Evolutionary conservation across 257 asterid genomes (phyloP), one percentile per base, ranked within the genome.

Genomic region (Orobanche coerulescens): DNA sequence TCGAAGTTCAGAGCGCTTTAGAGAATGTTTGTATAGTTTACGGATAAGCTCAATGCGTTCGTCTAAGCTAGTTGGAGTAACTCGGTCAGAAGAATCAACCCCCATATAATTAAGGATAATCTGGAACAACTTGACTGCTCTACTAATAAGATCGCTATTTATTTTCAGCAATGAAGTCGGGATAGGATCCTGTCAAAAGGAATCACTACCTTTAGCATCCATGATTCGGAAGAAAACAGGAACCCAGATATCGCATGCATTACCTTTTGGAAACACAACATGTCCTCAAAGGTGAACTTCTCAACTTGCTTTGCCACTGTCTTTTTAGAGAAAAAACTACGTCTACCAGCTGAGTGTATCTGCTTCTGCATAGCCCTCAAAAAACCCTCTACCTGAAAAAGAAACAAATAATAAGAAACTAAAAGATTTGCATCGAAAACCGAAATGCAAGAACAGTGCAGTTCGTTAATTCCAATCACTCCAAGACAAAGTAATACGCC

Each of bases 341-440:
- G 90, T 69, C 85, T 93, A 61, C 94, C 88, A 44, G 85, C 87
- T 49, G 96, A 83, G 62, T 77, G 79, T 42, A 84, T 84, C 82
- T 93, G 96, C 82, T 87, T 93, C 73, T 83, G 96, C 99, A 93
- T 93, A 24, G 96, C 96, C 81, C 84, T 93, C 79, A 93, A 68
- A 71, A 93, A 93, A 2, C 82, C 97, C 72, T 93, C 99, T 53
- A 89, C 99, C 99, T 89, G 11, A 36, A 11, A 36, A 36, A 5
- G 11, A 36, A 36, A 36, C 1, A 11, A 59, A 57, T 31, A 64
- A 5, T 18, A 58, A 71, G 55, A 4, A 50, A 42, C 50, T 13
- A n/a, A n/a, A n/a, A n/a, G n/a, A 30, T 2, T 3, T 30, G 36
- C 44, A 56, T 39, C 62, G 62, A 28, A 70, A 44, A 62, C 20